Conservation (phyloP, 2,329 filamentous ascomycete genomes). For the Aspergillus hortae region DNA sequence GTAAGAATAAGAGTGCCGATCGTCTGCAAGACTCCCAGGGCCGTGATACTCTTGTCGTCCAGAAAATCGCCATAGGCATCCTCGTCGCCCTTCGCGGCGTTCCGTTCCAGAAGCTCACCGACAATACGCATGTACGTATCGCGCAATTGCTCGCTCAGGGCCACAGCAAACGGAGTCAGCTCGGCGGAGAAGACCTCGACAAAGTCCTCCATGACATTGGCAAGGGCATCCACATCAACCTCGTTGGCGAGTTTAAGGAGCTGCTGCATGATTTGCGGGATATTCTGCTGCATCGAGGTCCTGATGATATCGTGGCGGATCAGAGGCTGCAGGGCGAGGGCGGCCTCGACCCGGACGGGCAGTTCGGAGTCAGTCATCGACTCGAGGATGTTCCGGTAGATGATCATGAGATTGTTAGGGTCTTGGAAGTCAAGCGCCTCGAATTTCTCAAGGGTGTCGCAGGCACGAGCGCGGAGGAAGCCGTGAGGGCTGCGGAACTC, state of each 20-base stretch:
- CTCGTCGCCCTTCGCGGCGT: conserved; percentile 68
- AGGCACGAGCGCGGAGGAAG: conserved; percentile 89
- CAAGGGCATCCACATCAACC: conserved; percentile 92
- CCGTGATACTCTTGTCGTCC: conserved; percentile 98
- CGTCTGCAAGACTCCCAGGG: conserved; percentile 91
- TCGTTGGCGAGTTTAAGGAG: conserved; percentile 95
- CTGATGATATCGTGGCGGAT: conserved; percentile 95
- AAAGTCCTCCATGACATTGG: conserved; percentile 99
- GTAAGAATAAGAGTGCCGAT: conserved; percentile 97
- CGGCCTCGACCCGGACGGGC: conserved; percentile 89
- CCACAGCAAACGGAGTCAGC: conserved; percentile 93
- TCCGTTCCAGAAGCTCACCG: conserved; percentile 83
- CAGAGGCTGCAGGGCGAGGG: conserved; percentile 87
- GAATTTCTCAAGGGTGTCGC: conserved; percentile 97
- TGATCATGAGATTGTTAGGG: conserved; percentile 87
- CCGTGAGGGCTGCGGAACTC: conserved; percentile 92
- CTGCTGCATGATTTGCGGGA: conserved; percentile 99
- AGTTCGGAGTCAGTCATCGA: conserved; percentile 94
- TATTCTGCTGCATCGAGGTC: conserved; percentile 93
- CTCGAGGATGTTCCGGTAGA: conserved; percentile 94
- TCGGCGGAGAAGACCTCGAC: conserved; percentile 98
- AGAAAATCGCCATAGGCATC: conserved; percentile 84
- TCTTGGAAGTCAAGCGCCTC: conserved; percentile 97
- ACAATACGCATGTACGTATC: conserved; percentile 96
- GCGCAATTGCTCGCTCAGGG: conserved; percentile 88